Evolutionary conservation across 441 rosid genomes (phyloP).

Genomic region (Viola pubescens): DNA sequence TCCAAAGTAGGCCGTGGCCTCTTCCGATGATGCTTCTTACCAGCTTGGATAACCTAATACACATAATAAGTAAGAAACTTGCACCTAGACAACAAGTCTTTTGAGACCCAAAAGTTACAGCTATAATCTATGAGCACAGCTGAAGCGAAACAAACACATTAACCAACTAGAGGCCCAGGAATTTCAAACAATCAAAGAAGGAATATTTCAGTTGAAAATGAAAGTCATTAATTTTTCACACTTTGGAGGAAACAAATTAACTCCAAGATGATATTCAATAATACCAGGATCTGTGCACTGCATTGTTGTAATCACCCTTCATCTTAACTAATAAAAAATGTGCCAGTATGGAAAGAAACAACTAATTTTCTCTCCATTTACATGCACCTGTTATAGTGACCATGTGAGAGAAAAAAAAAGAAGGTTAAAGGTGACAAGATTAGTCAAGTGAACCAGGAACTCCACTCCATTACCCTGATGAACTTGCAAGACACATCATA

Average conservation of each 20-base stretch:
- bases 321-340: neutral
- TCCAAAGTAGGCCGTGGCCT: conserved; percentile 26
- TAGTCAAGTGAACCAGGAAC: no score
- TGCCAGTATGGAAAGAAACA: neutral
- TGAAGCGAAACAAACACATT: neutral
- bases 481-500: neutral
- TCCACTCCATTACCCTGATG: no score
- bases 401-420: no score
- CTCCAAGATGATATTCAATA: no score
- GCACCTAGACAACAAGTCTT: neutral
- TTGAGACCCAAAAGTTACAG: neutral
- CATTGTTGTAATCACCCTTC: neutral
- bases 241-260: neutral
- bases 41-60: conserved; percentile 52
- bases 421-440: no score
- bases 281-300: no score
- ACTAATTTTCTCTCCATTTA: neutral
- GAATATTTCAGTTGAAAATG: neutral
- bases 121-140: neutral
- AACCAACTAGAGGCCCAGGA: neutral
- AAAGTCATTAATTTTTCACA: neutral
- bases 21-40: conserved; percentile 38
- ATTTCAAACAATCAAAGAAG: neutral
- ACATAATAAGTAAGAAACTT: conserved; percentile 13
- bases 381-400: no score